Conservation (phyloP, 1,284 basidiomycete species). For the Trichosporon inkin region DNA sequence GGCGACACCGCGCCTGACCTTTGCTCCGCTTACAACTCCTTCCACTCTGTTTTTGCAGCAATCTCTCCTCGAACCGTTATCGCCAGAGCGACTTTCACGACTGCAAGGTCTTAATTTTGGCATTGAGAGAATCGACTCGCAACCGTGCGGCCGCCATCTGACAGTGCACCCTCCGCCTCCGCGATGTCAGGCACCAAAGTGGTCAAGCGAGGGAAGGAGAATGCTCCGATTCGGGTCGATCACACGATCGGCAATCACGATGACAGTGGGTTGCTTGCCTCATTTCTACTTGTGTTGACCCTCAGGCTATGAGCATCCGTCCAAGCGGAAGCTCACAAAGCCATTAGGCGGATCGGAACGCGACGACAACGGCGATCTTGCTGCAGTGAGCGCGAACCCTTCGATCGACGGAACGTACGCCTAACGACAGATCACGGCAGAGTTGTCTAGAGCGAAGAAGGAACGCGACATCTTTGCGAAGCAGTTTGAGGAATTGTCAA, state of each 20-base stretch:
- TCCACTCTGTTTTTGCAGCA: no score
- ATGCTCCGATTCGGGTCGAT: constrained; percentile 7
- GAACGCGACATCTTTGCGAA: constrained; percentile 42
- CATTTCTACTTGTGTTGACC: neutral
- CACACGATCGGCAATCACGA: constrained; percentile 11
- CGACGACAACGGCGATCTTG: neutral
- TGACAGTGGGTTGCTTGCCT: constrained; percentile 4
- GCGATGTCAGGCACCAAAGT: neutral
- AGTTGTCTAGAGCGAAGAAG: constrained; percentile 30
- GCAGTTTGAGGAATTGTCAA: constrained; percentile 48
- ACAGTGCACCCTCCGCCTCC: neutral
- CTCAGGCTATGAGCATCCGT: neutral
- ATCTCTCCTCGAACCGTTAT: neutral
- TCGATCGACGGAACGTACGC: neutral
- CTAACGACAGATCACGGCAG: constrained; percentile 28
- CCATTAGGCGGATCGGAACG: neutral
- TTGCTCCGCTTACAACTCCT: no score
- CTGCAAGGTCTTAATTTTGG: no score
- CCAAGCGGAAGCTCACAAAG: neutral
- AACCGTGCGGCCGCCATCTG: no score
- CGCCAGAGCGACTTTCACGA: no score
- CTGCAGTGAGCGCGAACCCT: neutral
- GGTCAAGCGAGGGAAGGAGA: constrained; percentile 21
- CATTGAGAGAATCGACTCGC: no score
- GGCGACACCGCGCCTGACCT: neutral